Base-by-base conservation (phyloP, 306 rosid species). In the Fragaria nilgerrensis region DNA sequence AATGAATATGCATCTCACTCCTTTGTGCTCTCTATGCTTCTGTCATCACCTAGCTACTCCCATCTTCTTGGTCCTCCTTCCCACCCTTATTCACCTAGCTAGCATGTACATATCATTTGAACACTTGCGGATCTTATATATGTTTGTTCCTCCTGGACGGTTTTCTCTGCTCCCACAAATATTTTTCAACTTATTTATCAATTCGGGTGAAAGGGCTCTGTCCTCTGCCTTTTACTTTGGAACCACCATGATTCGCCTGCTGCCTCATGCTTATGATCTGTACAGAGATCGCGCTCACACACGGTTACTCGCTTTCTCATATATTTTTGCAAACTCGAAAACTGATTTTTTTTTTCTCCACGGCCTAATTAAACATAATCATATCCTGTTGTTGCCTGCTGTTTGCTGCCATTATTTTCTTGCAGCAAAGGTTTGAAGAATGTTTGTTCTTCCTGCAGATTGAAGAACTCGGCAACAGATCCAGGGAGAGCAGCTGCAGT, bases 251-350 rank as follows among this genome's bases (percentile, higher is more conserved):
- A 87, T 92, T 76, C 95, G 88, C 5, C 87, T 90, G 77, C 78
- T 92, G 64, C 97, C 97, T 75, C 98, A 90, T 87, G 96, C 95
- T 23, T 94, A 90, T 61, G 97, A 94, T 86, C 92, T 94, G 44
- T 92, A 84, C 86, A 81, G 97, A 81, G 89, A 87, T 80, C 97
- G 76, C 78, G 78, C 83, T 67, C 75, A 85, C 68, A 69, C 89
- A 44, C 79, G 89, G 89, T 81, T 82, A 84, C 90, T 92, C 34
- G 89, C 85, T 79, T 79, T 85, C 47, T 84, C 96, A 1, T n/a
- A 83, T 73, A 88, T 92, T 61, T 94, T 89, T 72, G 98, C 97
- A 41, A 87, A 81, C 81, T 96, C 89, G 66, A 86, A 74, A 56
- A 84, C 83, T 83, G 97, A 85, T 32, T 32, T 32, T 32, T 32